phyloP scores from a whole-genome alignment of 78 protist genomes.

The Diacronema lutheri region DNA sequence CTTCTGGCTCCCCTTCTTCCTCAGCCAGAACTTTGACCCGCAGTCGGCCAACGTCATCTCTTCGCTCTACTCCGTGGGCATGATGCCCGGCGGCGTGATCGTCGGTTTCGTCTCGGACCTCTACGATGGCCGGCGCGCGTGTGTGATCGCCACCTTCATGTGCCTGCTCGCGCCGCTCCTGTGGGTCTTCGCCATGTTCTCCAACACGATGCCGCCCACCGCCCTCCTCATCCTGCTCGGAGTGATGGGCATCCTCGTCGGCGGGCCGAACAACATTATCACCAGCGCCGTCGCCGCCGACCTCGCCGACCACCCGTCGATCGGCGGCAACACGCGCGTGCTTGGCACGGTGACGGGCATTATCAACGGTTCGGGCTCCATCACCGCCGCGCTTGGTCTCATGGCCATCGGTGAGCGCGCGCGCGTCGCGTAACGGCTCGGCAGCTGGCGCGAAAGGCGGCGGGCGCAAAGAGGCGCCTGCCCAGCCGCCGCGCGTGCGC shows the following conservation, averaged over 20 bases:
- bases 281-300: conserved; percentile 26
- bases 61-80: conserved; percentile 15
- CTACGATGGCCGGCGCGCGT: conserved; percentile 1
- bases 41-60: conserved; percentile 1
- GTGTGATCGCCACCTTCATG: background rate
- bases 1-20: conserved; percentile 20
- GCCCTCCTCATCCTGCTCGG: background rate
- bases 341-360: conserved; percentile 24
- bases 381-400: background rate
- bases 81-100: conserved; percentile 6
- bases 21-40: background rate
- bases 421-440: no score
- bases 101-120: conserved; percentile 13
- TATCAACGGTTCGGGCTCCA: conserved; percentile 15
- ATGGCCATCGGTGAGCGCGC: background rate
- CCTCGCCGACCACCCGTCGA: conserved; percentile 9
- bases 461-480: no score
- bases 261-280: conserved; percentile 27
- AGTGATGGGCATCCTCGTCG: background rate
- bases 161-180: background rate
- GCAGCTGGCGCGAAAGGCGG: no score
- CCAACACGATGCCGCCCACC: background rate
- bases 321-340: conserved; percentile 15
- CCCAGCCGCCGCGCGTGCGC: no score
- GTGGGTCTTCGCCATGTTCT: conserved; percentile 4